Evolutionary conservation across 2,329 filamentous ascomycete species (phyloP), one percentile per base, ranked within the genome.

Genomic region (Cladophialophora bantiana): DNA sequence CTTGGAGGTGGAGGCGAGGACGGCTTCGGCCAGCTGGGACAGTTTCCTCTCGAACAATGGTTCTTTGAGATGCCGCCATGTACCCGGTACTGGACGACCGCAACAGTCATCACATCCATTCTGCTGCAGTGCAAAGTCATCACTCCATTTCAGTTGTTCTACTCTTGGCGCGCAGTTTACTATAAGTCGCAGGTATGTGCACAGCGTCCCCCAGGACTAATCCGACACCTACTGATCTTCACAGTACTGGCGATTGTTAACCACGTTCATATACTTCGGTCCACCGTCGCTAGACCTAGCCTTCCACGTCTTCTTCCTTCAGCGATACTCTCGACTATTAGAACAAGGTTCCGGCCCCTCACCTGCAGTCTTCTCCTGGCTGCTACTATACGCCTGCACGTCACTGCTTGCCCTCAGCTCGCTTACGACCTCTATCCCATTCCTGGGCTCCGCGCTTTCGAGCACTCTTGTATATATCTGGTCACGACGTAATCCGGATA

Each of bases 31-130:
- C 79, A 81, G 64, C 82, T 82, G 69, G 83, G 83, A 64, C 85
- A 86, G 69, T 84, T 97, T 75, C 95, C 94, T 50, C 85, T 99
- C 7, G 95, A 98, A 80, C 90, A 94, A 73, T 99, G 95, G 95
- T 98, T 97, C 80, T 97, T 93, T 86, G 95, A 99, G 79, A 97
- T 97, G 91, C 95, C 95, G 3, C 88, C 95, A 32, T 96, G 94
- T 79, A 99, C 95, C 42, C 85, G 95, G 68, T 96, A 92, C 90
- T 99, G 95, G 95, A 98, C 95, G 26, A 94, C 93, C 31, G 93
- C 94, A 4, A 96, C 94, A 0, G 89, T 98, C 50, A 83, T 93
- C 65, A 95, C 91, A 10, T 96, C 93, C 73, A 88, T 93, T 15
- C 82, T 98, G 73, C 93, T 98, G 4, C 95, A 98, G 80, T 98